Conservation (phyloP, 2,329 filamentous ascomycete species). For the Orbilia quercus region DNA sequence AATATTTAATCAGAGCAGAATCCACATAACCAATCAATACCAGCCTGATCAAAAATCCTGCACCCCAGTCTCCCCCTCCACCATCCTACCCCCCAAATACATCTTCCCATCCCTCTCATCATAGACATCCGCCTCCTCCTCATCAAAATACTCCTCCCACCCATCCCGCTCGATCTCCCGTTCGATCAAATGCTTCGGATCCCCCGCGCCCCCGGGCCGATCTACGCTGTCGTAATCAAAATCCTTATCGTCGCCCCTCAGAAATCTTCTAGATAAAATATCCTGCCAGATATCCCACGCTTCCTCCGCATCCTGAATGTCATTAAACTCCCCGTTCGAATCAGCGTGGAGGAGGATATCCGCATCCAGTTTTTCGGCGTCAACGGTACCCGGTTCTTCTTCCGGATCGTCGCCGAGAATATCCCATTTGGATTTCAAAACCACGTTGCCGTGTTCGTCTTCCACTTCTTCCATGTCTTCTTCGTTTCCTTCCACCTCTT, state of each 20-base stretch:
- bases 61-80: conserved; percentile 50
- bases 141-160: conserved; percentile 54
- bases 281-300: conserved; percentile 52
- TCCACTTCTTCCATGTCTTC: conserved; percentile 25
- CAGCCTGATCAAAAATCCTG: conserved; percentile 40
- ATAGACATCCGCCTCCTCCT: conserved; percentile 48
- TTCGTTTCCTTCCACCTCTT: conserved; percentile 24
- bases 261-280: conserved; percentile 40
- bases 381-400: conserved; percentile 11
- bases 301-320: conserved; percentile 36
- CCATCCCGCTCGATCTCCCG: conserved; percentile 49
- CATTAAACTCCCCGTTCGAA: conserved; percentile 43
- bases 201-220: conserved; percentile 31
- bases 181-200: conserved; percentile 48
- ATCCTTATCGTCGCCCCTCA: conserved; percentile 50
- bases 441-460: conserved; percentile 33
- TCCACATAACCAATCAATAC: background rate
- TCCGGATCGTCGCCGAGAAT: background rate
- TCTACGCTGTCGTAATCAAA: conserved; percentile 49
- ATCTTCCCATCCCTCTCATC: conserved; percentile 42
- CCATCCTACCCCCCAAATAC: conserved; percentile 36
- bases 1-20: too few relatives aligned
- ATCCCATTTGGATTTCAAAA: conserved; percentile 22
- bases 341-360: conserved; percentile 45
- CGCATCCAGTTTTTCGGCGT: conserved; percentile 40